Conservation (phyloP, 208 protist species). For the Trichomonas gallinae region DNA sequence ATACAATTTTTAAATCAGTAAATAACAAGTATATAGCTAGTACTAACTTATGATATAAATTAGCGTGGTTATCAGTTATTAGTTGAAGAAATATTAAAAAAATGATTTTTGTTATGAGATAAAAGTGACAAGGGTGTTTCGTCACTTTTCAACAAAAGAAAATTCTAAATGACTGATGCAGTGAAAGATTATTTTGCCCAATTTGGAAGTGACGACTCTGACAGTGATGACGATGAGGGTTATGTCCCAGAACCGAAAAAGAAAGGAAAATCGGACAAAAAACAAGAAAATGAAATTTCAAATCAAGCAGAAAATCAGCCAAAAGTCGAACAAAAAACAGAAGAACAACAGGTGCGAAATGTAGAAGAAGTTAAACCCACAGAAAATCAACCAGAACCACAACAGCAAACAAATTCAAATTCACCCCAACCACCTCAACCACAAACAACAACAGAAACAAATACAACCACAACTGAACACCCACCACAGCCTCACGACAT, state of each 20-base stretch:
- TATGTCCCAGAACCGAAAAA: background rate
- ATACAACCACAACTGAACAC: background rate
- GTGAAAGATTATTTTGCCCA: background rate
- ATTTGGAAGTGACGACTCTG: background rate
- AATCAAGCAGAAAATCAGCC: background rate
- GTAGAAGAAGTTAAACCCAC: background rate
- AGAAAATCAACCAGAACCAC: background rate
- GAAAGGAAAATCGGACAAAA: background rate
- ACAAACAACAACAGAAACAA: background rate
- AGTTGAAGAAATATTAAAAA: no score
- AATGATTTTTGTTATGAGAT: no score
- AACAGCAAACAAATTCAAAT: background rate
- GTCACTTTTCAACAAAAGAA: no score
- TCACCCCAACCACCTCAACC: background rate
- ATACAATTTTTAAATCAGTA: no score
- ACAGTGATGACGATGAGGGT: background rate
- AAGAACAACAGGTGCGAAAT: background rate
- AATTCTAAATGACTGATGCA: background rate
- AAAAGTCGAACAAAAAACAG: background rate
- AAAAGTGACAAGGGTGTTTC: no score
- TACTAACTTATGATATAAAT: no score
- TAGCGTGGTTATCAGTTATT: no score
- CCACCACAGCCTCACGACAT: background rate
- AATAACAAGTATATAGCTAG: no score
- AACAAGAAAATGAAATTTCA: background rate